Evolutionary conservation across 208 protist species (phyloP), one percentile per base, ranked within the genome.

Genomic region (Acanthamoeba castellanii): DNA sequence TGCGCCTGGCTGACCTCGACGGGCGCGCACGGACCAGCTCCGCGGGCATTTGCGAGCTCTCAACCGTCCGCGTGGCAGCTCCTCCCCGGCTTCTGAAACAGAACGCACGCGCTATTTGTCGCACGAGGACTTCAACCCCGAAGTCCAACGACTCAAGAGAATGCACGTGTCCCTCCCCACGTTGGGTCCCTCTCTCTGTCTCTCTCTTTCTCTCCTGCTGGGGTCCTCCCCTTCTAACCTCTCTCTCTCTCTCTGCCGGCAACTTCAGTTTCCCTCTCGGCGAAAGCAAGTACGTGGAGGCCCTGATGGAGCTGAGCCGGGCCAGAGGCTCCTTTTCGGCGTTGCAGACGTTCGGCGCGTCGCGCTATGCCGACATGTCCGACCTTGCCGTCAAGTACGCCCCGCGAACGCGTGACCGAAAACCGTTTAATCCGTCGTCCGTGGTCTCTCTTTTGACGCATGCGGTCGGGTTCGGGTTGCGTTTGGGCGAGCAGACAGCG

Each of bases 301-400:
- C 72, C 6, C 72, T 82, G 14, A 0, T 82, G 32, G 72, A 82
- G 14, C 72, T 82, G 30, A 82, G 72, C 37, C 30, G 72, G 22
- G 72, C 72, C 11, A 8, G 72, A 50, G 72, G 72, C 11, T 82
- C 72, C 30, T 82, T 82, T 34, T 8, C 72, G 34, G 72, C 72
- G 20, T 25, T 82, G 27, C 72, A 82, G 42, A 50, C 72, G 11
- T 5, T 82, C 32, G 3, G 11, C 72, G n/a, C 42, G 7, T 47
- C 22, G 22, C 72, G 72, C 30, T 82, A 82, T 30, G 30, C 72
- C 30, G n/a, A 50, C 22, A 50, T 47, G 72, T 1, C 72, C 32
- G 72, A 82, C 27, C 72, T 82, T 8, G 22, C 72, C 27, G n/a
- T 82, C 72, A 82, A 82, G 72, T 82, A 57, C 50, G 50, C 13